Conservation (phyloP, 352 stramenopile species). For the Phytophthora pisi region DNA sequence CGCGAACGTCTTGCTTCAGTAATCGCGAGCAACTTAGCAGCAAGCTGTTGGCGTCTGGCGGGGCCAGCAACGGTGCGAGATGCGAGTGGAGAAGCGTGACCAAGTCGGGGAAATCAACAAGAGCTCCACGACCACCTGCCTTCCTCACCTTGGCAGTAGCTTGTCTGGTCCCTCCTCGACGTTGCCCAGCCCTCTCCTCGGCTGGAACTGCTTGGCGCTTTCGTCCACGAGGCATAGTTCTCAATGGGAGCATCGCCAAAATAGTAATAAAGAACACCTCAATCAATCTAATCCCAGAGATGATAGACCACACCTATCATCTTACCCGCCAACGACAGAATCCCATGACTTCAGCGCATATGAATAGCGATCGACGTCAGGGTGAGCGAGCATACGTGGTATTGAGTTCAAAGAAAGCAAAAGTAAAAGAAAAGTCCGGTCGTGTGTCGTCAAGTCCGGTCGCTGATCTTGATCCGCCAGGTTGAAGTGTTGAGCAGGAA, state of each 20-base stretch:
- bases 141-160: neutral
- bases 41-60: constrained; percentile 2
- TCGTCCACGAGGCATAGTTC: neutral
- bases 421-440: neutral
- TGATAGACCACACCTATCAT: neutral
- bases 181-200: neutral
- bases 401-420: constrained; percentile 7
- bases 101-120: neutral
- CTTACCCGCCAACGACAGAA: neutral
- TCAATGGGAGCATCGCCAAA: neutral
- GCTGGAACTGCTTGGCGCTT: neutral
- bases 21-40: neutral
- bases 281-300: neutral
- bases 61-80: constrained; percentile 1
- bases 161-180: neutral
- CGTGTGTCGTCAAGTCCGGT: constrained; percentile 32
- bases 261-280: neutral
- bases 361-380: neutral
- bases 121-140: neutral
- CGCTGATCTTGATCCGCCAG: constrained; percentile 72
- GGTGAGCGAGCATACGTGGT: neutral
- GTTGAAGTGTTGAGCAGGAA: constrained; percentile 69
- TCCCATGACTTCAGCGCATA: neutral
- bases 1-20: constrained; percentile 6
- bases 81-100: constrained; percentile 10